phyloP scores from a whole-genome alignment of 2,329 filamentous ascomycete genomes.

The Parafenestella ontariensis region DNA sequence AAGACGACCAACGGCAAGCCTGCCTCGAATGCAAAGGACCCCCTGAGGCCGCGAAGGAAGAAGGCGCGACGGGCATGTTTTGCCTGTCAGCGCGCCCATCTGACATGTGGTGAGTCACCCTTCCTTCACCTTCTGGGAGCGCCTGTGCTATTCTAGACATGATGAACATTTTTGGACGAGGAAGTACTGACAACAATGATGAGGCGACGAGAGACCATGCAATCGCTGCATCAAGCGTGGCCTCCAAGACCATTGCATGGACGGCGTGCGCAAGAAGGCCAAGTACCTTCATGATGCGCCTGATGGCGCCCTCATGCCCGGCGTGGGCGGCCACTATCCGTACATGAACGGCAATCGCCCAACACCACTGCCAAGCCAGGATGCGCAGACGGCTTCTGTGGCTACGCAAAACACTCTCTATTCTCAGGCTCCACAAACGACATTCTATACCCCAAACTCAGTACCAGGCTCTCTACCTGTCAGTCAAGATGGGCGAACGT shows the following conservation, averaged over 20 bases:
- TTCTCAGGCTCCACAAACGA: constrained; percentile 44
- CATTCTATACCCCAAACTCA: constrained; percentile 52
- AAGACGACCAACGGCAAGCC: constrained; percentile 44
- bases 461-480: constrained; percentile 50
- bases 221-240: constrained; percentile 93
- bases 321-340: constrained; percentile 75
- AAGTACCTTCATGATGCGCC: constrained; percentile 98
- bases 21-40: constrained; percentile 76
- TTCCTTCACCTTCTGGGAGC: neutral
- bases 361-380: constrained; percentile 40
- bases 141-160: neutral
- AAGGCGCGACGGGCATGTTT: constrained; percentile 95
- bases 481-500: constrained; percentile 58
- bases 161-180: neutral
- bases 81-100: constrained; percentile 94
- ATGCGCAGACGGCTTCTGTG: constrained; percentile 31
- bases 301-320: constrained; percentile 85
- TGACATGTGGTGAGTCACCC: constrained; percentile 90
- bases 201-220: constrained; percentile 95
- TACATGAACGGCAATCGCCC: constrained; percentile 58
- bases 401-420: constrained; percentile 54
- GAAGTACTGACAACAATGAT: neutral
- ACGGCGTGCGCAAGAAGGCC: constrained; percentile 97
- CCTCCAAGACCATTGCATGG: constrained; percentile 88
- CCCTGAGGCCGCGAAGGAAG: constrained; percentile 85